Conservation (phyloP, 768 basidiomycete species). For the Kwoniella dejecticola region DNA sequence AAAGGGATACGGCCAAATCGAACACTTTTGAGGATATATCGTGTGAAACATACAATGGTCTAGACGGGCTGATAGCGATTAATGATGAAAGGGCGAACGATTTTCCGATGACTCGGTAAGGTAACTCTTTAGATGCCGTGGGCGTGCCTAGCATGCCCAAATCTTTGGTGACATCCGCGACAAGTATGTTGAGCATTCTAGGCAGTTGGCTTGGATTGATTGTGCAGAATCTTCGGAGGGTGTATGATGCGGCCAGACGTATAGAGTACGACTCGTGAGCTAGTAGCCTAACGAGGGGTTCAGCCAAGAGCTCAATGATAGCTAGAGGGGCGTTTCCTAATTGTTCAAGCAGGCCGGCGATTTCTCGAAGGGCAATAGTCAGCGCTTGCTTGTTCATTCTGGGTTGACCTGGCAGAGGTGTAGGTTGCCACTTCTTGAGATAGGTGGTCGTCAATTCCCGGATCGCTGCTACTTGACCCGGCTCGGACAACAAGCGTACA, state of each 20-base stretch:
- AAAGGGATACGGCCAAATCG: slow-evolving; percentile 82
- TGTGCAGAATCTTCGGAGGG: slow-evolving; percentile 85
- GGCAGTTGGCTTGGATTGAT: slow-evolving; percentile 83
- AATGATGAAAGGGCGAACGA: slow-evolving; percentile 87
- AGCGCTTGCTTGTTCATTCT: slow-evolving; percentile 70
- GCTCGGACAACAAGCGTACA: slow-evolving; percentile 84
- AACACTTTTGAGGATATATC: slow-evolving; percentile 86
- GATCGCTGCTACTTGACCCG: slow-evolving; percentile 88
- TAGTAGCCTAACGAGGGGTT: slow-evolving; percentile 80
- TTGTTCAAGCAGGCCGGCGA: slow-evolving; percentile 80
- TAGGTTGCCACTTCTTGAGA: slow-evolving; percentile 81
- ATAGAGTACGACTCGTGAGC: slow-evolving; percentile 84
- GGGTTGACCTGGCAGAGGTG: slow-evolving; percentile 81
- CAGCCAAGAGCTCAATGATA: slow-evolving; percentile 83
- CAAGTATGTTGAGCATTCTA: slow-evolving; percentile 71
- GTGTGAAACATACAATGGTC: slow-evolving; percentile 91
- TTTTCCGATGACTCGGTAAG: slow-evolving; percentile 75
- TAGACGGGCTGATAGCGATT: slow-evolving; percentile 78
- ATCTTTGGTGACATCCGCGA: slow-evolving; percentile 82
- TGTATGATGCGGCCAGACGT: slow-evolving; percentile 83
- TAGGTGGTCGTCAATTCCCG: slow-evolving; percentile 79
- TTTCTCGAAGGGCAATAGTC: slow-evolving; percentile 75
- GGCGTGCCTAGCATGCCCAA: slow-evolving; percentile 72
- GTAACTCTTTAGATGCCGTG: slow-evolving; percentile 69
- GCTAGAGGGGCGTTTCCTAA: slow-evolving; percentile 89